phyloP scores from a whole-genome alignment of 495 filamentous ascomycete genomes.

The Aspergillus wentii region DNA sequence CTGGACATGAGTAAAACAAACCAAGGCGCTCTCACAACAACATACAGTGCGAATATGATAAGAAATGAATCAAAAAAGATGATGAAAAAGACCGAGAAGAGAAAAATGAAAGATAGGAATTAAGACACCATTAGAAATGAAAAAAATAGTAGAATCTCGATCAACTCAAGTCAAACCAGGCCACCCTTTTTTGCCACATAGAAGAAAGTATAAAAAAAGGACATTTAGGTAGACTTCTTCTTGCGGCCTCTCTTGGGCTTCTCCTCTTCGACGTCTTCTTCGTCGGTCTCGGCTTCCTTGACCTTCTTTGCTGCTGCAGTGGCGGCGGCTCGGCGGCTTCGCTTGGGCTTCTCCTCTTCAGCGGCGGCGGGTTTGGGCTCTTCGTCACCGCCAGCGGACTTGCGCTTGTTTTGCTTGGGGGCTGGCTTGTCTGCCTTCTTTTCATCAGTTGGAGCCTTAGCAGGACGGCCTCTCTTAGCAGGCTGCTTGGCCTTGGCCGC shows the following conservation, averaged over 20 bases:
- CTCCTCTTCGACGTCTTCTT: conserved; percentile 12
- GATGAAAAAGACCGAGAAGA: no score
- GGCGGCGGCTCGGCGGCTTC: no score
- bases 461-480: conserved; percentile 6
- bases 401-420: conserved; percentile 3
- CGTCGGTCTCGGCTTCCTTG: conserved; percentile 1
- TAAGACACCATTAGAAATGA: no score
- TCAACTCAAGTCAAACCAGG: no score
- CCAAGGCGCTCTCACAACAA: no score
- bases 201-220: conserved; percentile 1
- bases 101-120: no score
- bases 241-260: conserved; percentile 27
- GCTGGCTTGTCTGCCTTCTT: conserved; percentile 7
- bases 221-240: conserved; percentile 18
- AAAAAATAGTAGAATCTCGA: no score
- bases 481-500: conserved; percentile 2
- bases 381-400: conserved; percentile 1
- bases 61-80: no score
- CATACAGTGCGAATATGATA: no score
- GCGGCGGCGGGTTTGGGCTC: conserved; percentile 6
- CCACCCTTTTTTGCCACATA: no score
- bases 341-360: conserved; percentile 26
- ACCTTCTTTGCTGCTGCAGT: conserved; percentile 4
- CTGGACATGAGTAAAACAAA: no score
- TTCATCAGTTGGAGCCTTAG: conserved; percentile 25